Evolutionary conservation across 331 rosid genomes (phyloP).

Genomic region (Quercus tomentella): DNA sequence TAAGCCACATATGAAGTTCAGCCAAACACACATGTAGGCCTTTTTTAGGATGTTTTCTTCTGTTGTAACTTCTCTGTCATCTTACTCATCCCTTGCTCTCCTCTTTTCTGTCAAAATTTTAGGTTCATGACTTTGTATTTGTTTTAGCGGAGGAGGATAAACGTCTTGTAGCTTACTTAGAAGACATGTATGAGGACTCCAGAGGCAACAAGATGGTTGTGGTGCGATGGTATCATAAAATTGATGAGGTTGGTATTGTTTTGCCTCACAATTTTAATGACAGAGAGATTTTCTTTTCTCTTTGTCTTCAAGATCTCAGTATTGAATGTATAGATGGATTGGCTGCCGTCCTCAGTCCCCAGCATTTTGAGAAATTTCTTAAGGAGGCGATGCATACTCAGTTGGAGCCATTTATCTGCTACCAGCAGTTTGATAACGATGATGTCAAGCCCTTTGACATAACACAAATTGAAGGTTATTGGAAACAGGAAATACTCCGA

Average conservation of each 20-base stretch:
- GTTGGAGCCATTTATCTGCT: conserved; percentile 65
- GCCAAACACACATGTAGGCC: neutral
- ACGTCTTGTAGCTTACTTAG: conserved; percentile 84
- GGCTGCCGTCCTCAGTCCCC: conserved; percentile 81
- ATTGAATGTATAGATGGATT: conserved; percentile 95
- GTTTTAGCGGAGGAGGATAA: conserved; percentile 89
- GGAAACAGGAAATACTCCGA: conserved; percentile 82
- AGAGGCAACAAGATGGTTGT: conserved; percentile 93
- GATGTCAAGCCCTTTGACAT: conserved; percentile 67
- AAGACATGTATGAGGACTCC: conserved; percentile 91
- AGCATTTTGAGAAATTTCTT: conserved; percentile 60
- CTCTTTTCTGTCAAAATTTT: conserved; percentile 17
- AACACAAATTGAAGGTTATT: conserved; percentile 74
- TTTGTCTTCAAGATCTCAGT: conserved; percentile 94
- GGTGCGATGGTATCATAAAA: conserved; percentile 95
- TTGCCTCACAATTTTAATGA: conserved; percentile 80
- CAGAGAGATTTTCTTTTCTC: conserved; percentile 93
- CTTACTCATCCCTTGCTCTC: conserved; percentile 15
- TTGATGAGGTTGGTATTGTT: conserved; percentile 92
- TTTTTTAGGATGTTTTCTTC: neutral
- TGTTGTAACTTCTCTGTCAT: neutral
- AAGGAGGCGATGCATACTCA: conserved; percentile 45
- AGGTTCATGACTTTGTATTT: conserved; percentile 81
- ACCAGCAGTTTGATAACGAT: conserved; percentile 59
- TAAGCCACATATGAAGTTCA: too few species aligned